Percentiles rank a stretch among this genome's conserved stretches.
Conservation (phyloP, 768 basidiomycete species). For the Lentinula lateritia region DNA sequence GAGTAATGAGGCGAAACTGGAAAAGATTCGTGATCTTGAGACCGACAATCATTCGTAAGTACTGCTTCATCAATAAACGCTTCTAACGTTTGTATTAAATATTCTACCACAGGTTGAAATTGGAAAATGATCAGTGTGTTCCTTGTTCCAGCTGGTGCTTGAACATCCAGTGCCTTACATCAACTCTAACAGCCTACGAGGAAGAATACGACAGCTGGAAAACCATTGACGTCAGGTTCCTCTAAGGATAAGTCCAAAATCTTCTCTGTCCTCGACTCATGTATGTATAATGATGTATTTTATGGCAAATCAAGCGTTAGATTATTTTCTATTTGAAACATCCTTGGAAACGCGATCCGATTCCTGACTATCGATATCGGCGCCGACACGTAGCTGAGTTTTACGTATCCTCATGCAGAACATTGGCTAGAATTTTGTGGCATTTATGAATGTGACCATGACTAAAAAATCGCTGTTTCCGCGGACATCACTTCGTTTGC, state of each 20-base stretch:
- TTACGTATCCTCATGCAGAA: neutral
- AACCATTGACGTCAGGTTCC: neutral
- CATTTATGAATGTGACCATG: neutral
- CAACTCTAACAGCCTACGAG: neutral
- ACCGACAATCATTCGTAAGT: conserved; percentile 21
- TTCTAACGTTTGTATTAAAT: neutral
- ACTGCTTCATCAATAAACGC: neutral
- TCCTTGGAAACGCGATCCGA: neutral
- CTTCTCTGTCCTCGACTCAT: too few relatives aligned
- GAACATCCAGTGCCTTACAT: neutral
- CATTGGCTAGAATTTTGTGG: neutral
- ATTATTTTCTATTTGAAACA: neutral
- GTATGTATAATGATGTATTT: neutral
- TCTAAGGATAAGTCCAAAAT: too few relatives aligned
- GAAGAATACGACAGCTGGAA: neutral
- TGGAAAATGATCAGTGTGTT: neutral
- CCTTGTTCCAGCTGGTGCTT: too few relatives aligned
- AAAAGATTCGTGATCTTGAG: conserved; percentile 23
- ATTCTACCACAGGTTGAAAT: neutral
- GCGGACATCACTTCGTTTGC: neutral
- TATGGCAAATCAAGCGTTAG: neutral
- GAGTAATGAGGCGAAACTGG: conserved; percentile 26
- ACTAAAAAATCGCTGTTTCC: neutral
- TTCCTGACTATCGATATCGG: neutral
- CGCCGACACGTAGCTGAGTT: neutral